Base-by-base conservation (phyloP, 768 basidiomycete species). In the Lentinula boryana region DNA sequence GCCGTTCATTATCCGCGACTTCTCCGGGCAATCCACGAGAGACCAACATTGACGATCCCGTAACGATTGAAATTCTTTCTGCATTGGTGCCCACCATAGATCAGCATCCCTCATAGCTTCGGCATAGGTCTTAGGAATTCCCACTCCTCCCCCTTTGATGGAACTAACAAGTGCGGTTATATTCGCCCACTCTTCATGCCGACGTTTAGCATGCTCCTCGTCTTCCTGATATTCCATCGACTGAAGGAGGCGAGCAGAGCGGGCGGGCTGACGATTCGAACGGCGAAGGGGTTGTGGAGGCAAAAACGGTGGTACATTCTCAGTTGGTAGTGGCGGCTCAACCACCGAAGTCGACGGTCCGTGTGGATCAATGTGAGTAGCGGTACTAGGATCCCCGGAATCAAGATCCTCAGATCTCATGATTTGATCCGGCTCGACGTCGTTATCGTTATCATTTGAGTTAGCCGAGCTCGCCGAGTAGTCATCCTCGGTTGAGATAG, bases 1-100 rank as follows among this genome's bases (percentile, higher is more conserved):
- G 35, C 66, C 66, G 0, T 38, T 51, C 0, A 70, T 18, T 0
- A 65, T 36, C 1, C 62, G 60, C 1, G 60, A 4, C 5, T 58
- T 15, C 3, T 33, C 8, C 18, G 53, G 53, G 4, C 32, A 12
- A 15, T 54, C 53, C n/a, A 54, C 53, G 7, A 54, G 31, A 3
- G 8, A 8, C 53, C 31, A 54, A 23, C 53, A 54, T 12, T 23
- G 10, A 5, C 53, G 31, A 8, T 40, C 3, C 5, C 6, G 4
- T 2, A 54, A n/a, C 10, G 33, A 35, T 3, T 35, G 23, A 5
- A 54, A 32, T 36, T 54, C 31, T 16, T 23, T 18, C 33, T 12
- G 15, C 53, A 54, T 54, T 5, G 53, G 13, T 4, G 53, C 23
- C 15, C 6, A 3, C 53, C 53, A 54, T 2, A 33, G 16, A 3